phyloP scores from a whole-genome alignment of 805 yeast genomes.

The Wickerhamomyces bisporus region DNA sequence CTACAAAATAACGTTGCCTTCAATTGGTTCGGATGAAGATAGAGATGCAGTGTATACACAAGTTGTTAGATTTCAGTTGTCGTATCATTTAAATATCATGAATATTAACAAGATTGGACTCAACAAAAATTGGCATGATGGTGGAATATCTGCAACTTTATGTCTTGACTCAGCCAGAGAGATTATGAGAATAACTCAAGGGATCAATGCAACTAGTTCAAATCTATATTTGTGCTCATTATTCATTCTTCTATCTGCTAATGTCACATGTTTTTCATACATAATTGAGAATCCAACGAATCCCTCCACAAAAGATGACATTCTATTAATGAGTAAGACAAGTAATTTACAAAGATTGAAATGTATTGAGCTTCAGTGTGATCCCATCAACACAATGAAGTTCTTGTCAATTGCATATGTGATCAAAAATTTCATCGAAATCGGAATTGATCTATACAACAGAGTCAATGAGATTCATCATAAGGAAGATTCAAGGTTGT shows the following conservation, averaged over 20 bases:
- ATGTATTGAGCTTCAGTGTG: constrained; percentile 3
- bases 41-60: not conserved
- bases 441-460: constrained; percentile 4
- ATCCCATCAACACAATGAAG: constrained; percentile 6
- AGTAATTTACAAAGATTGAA: constrained; percentile 3
- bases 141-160: constrained; percentile 1
- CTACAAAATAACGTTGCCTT: constrained; percentile 3
- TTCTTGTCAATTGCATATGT: constrained; percentile 2
- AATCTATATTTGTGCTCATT: constrained; percentile 2
- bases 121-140: constrained; percentile 7
- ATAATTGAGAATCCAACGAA: constrained; percentile 8
- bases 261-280: constrained; percentile 3
- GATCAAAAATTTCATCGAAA: constrained; percentile 6
- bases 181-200: constrained; percentile 5
- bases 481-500: not conserved
- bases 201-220: not conserved
- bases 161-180: constrained; percentile 8
- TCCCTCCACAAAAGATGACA: constrained; percentile 3
- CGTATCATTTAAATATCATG: constrained; percentile 6
- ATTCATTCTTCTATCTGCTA: constrained; percentile 6
- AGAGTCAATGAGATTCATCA: not conserved
- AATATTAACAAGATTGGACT: constrained; percentile 7
- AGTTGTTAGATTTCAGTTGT: constrained; percentile 7
- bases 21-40: not conserved
- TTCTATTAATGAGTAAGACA: constrained; percentile 2